These are phyloP conservation scores for Thielaviopsis punctulata DNA, from an alignment of 2,329 filamentous ascomycete species.

Conservation along the genomic window DNA sequence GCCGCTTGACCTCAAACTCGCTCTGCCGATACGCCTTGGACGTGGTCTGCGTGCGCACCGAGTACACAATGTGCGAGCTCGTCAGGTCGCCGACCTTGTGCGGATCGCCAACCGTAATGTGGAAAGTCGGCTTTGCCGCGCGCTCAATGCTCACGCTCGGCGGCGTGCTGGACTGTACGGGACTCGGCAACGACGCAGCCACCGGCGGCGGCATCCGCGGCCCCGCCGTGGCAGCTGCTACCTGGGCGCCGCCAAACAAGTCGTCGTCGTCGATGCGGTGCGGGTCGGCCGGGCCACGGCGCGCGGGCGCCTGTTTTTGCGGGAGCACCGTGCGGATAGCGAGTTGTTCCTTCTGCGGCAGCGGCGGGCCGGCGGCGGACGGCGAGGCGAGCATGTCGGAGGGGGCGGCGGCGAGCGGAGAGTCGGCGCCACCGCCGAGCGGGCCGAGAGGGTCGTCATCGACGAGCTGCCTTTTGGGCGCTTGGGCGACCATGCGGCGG, in stretches of 20 bases:
- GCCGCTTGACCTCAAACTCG: conserved; percentile 82
- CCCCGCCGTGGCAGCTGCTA: conserved; percentile 19
- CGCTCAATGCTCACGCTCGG: conserved; percentile 86
- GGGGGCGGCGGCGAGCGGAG: conserved; percentile 36
- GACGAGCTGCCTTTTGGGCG: conserved; percentile 61
- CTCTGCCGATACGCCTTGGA: conserved; percentile 89
- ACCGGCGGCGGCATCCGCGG: conserved; percentile 51
- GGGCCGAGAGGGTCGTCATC: conserved; percentile 57
- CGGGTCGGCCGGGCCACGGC: conserved; percentile 32
- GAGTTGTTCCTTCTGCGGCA: conserved; percentile 49
- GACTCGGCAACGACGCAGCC: conserved; percentile 36
- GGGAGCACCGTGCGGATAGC: conserved; percentile 41
- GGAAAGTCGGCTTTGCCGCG: conserved; percentile 79
- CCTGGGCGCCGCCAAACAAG: conserved; percentile 12
- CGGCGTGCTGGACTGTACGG: conserved; percentile 34
- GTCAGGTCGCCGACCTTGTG: conserved; percentile 96
- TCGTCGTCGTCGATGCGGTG: conserved; percentile 48
- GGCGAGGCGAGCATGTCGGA: conserved; percentile 25
- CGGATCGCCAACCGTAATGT: conserved; percentile 85
- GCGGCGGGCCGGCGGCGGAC: conserved; percentile 39
- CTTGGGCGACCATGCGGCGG: conserved; percentile 53
- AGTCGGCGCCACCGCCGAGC: conserved; percentile 30
- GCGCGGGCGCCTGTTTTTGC: conserved; percentile 22
- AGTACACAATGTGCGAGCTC: conserved; percentile 94
- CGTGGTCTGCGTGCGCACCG: conserved; percentile 81